Evolutionary conservation across 768 basidiomycete species (phyloP).

Genomic region (Mycena epipterygia): DNA sequence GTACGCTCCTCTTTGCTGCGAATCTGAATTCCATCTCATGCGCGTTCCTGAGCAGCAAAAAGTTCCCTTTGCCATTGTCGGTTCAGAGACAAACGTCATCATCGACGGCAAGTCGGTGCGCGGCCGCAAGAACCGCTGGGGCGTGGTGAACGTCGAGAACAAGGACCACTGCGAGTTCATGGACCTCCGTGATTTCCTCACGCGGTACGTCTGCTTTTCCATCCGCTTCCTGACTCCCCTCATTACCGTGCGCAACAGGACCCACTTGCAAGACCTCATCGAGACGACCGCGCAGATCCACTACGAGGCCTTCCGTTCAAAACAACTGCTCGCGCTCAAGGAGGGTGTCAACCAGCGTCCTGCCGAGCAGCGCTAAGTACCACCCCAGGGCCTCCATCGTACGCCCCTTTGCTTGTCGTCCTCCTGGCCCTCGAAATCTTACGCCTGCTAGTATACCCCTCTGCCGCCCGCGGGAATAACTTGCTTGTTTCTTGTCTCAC

Average conservation of each 20-base stretch:
- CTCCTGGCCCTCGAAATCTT: not conserved
- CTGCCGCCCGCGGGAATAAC: conserved; percentile 10
- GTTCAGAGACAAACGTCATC: conserved; percentile 96
- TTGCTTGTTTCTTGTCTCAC: conserved; percentile 25
- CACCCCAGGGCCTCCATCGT: not conserved
- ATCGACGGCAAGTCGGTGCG: conserved; percentile 96
- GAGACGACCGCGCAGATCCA: conserved; percentile 99
- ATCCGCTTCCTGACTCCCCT: not conserved
- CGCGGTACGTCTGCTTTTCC: conserved; percentile 53
- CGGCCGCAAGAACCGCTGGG: conserved; percentile 98
- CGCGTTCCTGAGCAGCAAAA: conserved; percentile 69
- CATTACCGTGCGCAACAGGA: conserved; percentile 46
- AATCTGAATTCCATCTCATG: conserved; percentile 9
- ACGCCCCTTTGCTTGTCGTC: not conserved
- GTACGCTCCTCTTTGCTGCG: conserved; percentile 57
- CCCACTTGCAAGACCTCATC: conserved; percentile 97
- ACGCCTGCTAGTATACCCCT: conserved; percentile 28
- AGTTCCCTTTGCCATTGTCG: conserved; percentile 97
- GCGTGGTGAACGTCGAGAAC: conserved; percentile 98
- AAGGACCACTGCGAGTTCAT: conserved; percentile 98
- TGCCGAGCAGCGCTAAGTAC: conserved; percentile 47
- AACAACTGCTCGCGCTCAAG: conserved; percentile 97
- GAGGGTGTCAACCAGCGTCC: conserved; percentile 89
- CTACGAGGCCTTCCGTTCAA: conserved; percentile 99
- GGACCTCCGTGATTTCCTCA: conserved; percentile 97